A percentile compares a stretch with the other conserved stretches of the same genome.
phyloP scores from a whole-genome alignment of 164 flowering plant species.

The Annona squamosa region DNA sequence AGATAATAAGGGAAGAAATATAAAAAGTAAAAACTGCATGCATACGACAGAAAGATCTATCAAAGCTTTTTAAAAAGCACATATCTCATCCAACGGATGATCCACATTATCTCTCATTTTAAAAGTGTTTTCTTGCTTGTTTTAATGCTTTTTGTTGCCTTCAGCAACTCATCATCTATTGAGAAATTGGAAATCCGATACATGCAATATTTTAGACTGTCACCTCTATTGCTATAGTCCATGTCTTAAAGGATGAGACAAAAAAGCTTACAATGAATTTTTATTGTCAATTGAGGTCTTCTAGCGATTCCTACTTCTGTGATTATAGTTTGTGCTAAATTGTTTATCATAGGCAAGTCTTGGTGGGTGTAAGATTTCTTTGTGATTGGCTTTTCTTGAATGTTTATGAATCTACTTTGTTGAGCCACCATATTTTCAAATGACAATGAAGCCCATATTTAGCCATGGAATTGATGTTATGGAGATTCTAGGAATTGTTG shows the following conservation, averaged over 20 bases:
- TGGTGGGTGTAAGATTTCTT: conserved; percentile 86
- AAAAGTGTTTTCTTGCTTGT: background rate
- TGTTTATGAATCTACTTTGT: conserved; percentile 87
- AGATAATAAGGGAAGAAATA: no score
- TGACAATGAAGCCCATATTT: conserved; percentile 87
- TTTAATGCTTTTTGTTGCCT: background rate
- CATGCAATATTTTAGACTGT: background rate
- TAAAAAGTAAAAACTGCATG: no score
- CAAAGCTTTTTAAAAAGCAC: no score
- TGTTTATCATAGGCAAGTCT: conserved; percentile 34
- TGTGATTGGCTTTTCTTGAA: conserved; percentile 70
- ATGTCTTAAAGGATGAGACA: background rate
- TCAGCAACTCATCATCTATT: background rate
- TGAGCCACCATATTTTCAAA: conserved; percentile 93
- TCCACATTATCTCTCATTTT: no score
- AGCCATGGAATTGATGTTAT: conserved; percentile 91
- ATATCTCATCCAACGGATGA: no score
- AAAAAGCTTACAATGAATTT: background rate
- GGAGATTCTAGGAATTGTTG: conserved; percentile 93
- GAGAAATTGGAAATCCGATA: background rate
- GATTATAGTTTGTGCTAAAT: background rate
- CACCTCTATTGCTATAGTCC: background rate
- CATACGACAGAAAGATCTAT: no score
- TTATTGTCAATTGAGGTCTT: background rate
- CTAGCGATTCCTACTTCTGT: background rate